Percentiles rank a stretch among this genome's conserved stretches.
Conservation (phyloP, 2,329 filamentous ascomycete genomes). For the Pseudogymnoascus sp. region DNA sequence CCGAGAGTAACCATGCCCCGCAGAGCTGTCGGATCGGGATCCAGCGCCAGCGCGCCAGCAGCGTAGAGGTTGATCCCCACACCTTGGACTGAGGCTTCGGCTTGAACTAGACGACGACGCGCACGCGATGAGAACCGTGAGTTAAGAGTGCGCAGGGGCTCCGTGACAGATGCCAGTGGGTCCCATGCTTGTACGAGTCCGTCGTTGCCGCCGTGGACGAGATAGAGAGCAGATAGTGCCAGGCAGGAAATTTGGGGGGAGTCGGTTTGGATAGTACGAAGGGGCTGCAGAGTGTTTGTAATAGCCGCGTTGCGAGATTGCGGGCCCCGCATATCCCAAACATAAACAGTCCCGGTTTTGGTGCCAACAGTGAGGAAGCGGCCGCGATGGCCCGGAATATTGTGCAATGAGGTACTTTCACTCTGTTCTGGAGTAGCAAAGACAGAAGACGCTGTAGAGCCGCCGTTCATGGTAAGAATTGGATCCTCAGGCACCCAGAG, state of each 20-base stretch:
- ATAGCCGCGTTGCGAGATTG: constrained; percentile 44
- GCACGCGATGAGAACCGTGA: constrained; percentile 76
- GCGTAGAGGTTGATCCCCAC: constrained; percentile 71
- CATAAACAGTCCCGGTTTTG: constrained; percentile 62
- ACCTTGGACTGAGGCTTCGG: constrained; percentile 58
- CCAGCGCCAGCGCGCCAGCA: constrained; percentile 75
- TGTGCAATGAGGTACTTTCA: constrained; percentile 32
- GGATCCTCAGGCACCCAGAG: constrained; percentile 74
- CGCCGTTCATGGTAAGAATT: constrained; percentile 51
- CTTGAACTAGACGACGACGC: constrained; percentile 64
- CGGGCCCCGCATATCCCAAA: constrained; percentile 77
- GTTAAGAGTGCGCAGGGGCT: constrained; percentile 79
- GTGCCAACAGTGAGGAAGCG: constrained; percentile 79
- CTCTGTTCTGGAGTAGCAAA: constrained; percentile 20
- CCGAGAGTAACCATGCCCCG: constrained; percentile 84
- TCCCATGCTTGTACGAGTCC: constrained; percentile 96
- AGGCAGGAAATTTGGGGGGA: constrained; percentile 81
- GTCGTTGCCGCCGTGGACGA: constrained; percentile 91
- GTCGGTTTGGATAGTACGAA: constrained; percentile 82
- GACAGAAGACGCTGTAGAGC: constrained; percentile 24
- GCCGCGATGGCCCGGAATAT: constrained; percentile 78
- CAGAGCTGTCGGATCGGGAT: constrained; percentile 78
- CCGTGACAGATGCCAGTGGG: constrained; percentile 70
- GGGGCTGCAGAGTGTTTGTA: constrained; percentile 55
- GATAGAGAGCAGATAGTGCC: constrained; percentile 74